Evolutionary conservation across 306 rosid species (phyloP).

Genomic region (Dalbergia cultrata): DNA sequence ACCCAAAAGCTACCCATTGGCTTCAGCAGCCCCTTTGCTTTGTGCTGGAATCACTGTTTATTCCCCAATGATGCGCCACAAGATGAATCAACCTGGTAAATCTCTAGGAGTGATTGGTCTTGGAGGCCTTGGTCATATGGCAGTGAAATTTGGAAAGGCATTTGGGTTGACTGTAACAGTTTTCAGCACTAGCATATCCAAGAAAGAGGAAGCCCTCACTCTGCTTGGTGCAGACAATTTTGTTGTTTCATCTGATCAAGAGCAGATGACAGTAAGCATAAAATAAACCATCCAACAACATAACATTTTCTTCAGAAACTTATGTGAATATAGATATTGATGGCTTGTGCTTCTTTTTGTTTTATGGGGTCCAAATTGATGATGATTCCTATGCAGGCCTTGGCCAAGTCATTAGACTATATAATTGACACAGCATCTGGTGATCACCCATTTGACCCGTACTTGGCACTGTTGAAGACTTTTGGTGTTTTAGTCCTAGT

Average conservation of each 20-base stretch:
- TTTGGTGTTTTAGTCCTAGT: conserved; percentile 68
- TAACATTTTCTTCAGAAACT: neutral
- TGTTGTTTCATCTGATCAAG: conserved; percentile 77
- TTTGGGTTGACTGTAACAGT: conserved; percentile 78
- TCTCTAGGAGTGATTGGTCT: conserved; percentile 92
- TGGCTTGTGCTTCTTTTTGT: neutral
- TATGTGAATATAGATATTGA: conserved; percentile 1
- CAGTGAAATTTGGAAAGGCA: conserved; percentile 88
- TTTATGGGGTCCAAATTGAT: conserved; percentile 18
- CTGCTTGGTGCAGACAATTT: conserved; percentile 81
- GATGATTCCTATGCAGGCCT: conserved; percentile 56
- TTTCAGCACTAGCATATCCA: conserved; percentile 83
- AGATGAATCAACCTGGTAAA: conserved; percentile 91
- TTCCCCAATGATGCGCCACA: conserved; percentile 84
- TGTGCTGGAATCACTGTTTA: conserved; percentile 95
- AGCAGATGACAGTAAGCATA: conserved; percentile 73
- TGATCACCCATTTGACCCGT: conserved; percentile 87
- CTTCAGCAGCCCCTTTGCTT: conserved; percentile 93
- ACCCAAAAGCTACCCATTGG: conserved; percentile 79
- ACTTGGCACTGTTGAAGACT: conserved; percentile 75
- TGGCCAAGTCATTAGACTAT: conserved; percentile 75
- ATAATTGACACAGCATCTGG: conserved; percentile 88
- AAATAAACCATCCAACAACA: neutral
- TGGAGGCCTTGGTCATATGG: conserved; percentile 97
- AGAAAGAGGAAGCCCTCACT: conserved; percentile 82